A percentile compares a stretch with the other conserved stretches of the same genome.
Evolutionary conservation across 805 yeast species (phyloP).

Genomic region (Candida ficus): DNA sequence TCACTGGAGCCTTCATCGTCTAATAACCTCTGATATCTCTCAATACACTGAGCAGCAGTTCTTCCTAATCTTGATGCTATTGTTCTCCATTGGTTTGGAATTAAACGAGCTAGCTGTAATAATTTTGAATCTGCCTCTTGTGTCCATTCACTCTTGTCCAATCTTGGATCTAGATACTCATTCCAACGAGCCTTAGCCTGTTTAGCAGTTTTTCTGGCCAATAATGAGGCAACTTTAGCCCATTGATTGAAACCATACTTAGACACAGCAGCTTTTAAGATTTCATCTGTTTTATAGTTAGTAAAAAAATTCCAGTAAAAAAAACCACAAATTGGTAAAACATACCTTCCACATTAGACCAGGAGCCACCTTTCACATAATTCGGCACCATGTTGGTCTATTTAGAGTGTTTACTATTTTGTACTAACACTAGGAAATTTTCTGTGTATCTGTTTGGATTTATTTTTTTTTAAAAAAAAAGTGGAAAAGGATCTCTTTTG

Average conservation of each 20-base stretch:
- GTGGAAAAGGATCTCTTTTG: not conserved
- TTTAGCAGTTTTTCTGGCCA: slow-evolving; percentile 80
- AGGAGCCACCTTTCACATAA: slow-evolving; percentile 81
- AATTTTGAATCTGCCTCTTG: slow-evolving; percentile 72
- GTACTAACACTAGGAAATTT: not conserved
- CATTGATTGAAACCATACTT: slow-evolving; percentile 94
- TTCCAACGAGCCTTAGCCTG: slow-evolving; percentile 93
- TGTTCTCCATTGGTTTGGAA: slow-evolving; percentile 94
- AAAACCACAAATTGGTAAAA: not conserved
- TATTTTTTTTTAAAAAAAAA: not conserved
- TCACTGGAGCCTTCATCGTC: slow-evolving; percentile 36
- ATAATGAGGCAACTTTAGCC: slow-evolving; percentile 84
- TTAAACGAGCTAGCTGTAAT: slow-evolving; percentile 54
- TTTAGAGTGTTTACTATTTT: no score
- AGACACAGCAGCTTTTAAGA: slow-evolving; percentile 83
- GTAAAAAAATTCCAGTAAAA: not conserved
- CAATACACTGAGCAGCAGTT: slow-evolving; percentile 83
- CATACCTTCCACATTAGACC: slow-evolving; percentile 63
- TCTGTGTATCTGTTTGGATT: not conserved
- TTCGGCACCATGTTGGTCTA: slow-evolving; percentile 44
- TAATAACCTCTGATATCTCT: slow-evolving; percentile 70
- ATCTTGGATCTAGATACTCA: slow-evolving; percentile 76
- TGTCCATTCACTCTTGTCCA: slow-evolving; percentile 64
- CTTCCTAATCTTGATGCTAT: slow-evolving; percentile 78
- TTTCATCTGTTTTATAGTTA: slow-evolving; percentile 50